These are phyloP conservation scores for Rhodotorula sp. DNA, from an alignment of 1,284 basidiomycete genomes.

Conservation along the genomic window DNA sequence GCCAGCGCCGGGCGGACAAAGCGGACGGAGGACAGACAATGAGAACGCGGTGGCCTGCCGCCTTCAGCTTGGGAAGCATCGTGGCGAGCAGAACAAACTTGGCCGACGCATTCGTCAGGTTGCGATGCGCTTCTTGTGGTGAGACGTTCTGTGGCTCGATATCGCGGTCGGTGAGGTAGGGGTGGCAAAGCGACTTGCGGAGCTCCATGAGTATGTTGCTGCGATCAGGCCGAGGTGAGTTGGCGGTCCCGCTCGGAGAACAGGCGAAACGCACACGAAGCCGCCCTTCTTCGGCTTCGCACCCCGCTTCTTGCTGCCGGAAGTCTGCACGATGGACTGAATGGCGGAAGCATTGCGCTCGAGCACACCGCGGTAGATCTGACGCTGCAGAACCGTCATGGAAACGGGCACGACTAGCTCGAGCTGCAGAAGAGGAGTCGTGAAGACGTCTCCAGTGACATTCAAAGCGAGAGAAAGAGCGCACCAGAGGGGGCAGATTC, in stretches of 20 bases:
- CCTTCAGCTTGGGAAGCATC: constrained; percentile 50
- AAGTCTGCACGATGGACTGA: constrained; percentile 36
- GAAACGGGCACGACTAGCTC: constrained; percentile 84
- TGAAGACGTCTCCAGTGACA: not conserved
- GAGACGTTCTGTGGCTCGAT: constrained; percentile 65
- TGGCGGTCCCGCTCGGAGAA: not conserved
- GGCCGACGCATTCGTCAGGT: constrained; percentile 67
- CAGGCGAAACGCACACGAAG: constrained; percentile 34
- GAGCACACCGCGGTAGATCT: constrained; percentile 71
- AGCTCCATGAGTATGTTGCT: constrained; percentile 85
- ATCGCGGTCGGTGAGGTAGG: constrained; percentile 78
- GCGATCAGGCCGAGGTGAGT: constrained; percentile 5
- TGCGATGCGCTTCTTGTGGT: constrained; percentile 48
- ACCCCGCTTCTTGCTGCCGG: not conserved
- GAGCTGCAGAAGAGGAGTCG: constrained; percentile 47
- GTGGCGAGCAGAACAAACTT: constrained; percentile 57
- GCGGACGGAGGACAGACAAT: constrained; percentile 17
- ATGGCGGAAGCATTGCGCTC: constrained; percentile 53
- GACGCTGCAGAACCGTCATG: constrained; percentile 82
- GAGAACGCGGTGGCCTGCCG: constrained; percentile 46
- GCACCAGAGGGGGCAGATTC: constrained; percentile 84
- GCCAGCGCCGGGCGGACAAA: not conserved
- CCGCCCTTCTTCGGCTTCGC: constrained; percentile 46
- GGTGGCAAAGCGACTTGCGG: constrained; percentile 67
- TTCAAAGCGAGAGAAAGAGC: constrained; percentile 17